These are phyloP conservation scores for Tarenaya hassleriana DNA, from an alignment of 345 rosid genomes.

Conservation along the genomic window DNA sequence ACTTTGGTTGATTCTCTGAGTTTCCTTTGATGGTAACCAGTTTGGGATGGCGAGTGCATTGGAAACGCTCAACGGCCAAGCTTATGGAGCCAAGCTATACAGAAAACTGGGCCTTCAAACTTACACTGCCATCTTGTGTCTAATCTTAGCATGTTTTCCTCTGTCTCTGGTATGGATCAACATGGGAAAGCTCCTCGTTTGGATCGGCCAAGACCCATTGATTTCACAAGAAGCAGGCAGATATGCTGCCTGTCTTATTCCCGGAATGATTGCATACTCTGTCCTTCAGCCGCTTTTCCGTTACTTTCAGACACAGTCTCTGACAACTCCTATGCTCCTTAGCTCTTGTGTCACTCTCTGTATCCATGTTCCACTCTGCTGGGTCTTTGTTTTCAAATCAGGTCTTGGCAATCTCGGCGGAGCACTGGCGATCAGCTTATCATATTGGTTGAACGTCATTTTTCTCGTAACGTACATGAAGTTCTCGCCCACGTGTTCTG, in stretches of 20 bases:
- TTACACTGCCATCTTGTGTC: slow-evolving; percentile 52
- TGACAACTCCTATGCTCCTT: slow-evolving; percentile 44
- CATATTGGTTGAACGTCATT: slow-evolving; percentile 46
- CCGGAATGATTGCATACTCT: slow-evolving; percentile 52
- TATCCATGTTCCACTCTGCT: slow-evolving; percentile 45
- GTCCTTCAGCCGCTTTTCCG: slow-evolving; percentile 45
- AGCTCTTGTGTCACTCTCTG: slow-evolving; percentile 35
- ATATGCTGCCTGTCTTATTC: slow-evolving; percentile 46
- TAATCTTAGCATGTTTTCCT: slow-evolving; percentile 46
- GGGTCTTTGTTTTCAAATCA: slow-evolving; percentile 50
- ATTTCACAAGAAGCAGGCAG: slow-evolving; percentile 52
- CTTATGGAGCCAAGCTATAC: slow-evolving; percentile 64
- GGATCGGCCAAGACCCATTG: slow-evolving; percentile 51
- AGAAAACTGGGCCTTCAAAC: slow-evolving; percentile 45
- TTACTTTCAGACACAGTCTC: slow-evolving; percentile 49
- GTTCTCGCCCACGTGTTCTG: slow-evolving; percentile 39
- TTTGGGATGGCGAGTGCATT: slow-evolving; percentile 67
- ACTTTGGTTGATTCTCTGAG: no score
- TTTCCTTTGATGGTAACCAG: no score
- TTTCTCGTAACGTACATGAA: slow-evolving; percentile 38
- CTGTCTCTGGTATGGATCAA: slow-evolving; percentile 48
- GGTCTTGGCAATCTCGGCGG: slow-evolving; percentile 43
- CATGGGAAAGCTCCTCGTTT: slow-evolving; percentile 43
- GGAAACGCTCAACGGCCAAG: slow-evolving; percentile 80
- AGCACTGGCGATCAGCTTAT: slow-evolving; percentile 45